Percentiles rank a stretch among this genome's conserved stretches.
Evolutionary conservation across 225 moss, liverwort and hornwort species (phyloP).

Genomic region (Takakia lepidozioides): DNA sequence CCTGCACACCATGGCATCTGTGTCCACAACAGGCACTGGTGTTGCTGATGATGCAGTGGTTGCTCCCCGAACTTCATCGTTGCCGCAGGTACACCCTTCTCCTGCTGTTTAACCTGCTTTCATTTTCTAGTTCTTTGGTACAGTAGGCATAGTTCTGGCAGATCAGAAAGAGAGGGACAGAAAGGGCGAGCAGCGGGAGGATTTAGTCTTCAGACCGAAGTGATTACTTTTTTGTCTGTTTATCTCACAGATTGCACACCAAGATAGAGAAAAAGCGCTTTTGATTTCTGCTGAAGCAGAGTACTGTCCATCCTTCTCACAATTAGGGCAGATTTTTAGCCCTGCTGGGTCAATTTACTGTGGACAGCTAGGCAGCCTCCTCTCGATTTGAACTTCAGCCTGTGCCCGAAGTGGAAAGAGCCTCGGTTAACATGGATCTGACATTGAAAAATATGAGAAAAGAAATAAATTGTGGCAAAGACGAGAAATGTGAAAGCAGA

Average conservation of each 20-base stretch:
- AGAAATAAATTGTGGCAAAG: background rate
- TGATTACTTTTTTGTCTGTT: background rate
- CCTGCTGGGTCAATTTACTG: too few relatives aligned
- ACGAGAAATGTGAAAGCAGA: background rate
- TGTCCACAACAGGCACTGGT: conserved; percentile 22
- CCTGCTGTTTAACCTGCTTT: background rate
- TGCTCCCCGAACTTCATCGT: conserved; percentile 20
- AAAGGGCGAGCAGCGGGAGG: too few relatives aligned
- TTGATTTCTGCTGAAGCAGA: too few relatives aligned
- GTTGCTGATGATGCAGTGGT: conserved; percentile 31
- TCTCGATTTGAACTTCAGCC: too few relatives aligned
- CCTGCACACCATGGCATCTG: conserved; percentile 19
- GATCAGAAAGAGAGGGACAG: too few relatives aligned
- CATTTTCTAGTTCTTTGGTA: background rate
- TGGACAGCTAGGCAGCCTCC: too few relatives aligned
- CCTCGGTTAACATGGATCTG: background rate
- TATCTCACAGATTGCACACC: too few relatives aligned
- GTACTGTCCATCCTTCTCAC: too few relatives aligned
- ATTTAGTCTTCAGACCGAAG: too few relatives aligned
- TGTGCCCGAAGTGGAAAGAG: background rate
- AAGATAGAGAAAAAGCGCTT: too few relatives aligned
- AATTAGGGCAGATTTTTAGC: too few relatives aligned
- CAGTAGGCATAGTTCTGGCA: too few relatives aligned
- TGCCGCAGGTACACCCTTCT: conserved; percentile 20
- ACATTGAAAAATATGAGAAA: background rate